Percentiles rank a stretch among this genome's conserved stretches.
Evolutionary conservation across 2,329 filamentous ascomycete genomes (phyloP).

Genomic region (Aurifilum marmelostoma): DNA sequence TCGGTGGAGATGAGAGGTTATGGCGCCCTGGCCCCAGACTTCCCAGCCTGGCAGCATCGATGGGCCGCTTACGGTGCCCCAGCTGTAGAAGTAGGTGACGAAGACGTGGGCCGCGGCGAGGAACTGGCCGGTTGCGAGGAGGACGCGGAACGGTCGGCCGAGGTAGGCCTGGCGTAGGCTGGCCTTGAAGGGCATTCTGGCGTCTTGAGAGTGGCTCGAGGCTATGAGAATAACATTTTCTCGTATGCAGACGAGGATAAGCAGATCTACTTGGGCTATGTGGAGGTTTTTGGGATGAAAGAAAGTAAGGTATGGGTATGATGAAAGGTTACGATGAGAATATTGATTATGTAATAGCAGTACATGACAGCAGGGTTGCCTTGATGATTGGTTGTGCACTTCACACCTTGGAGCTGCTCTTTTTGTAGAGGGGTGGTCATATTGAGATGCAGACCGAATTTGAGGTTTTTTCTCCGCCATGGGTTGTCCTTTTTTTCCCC

Average conservation of each 20-base stretch:
- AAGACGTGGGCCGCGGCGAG: conserved; percentile 55
- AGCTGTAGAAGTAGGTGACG: conserved; percentile 63
- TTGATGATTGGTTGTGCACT: background rate
- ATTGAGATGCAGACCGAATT: background rate
- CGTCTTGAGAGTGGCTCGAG: conserved; percentile 28
- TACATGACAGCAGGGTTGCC: background rate
- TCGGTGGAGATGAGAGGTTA: conserved; percentile 70
- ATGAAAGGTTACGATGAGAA: background rate
- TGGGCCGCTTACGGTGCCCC: conserved; percentile 67
- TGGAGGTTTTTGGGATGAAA: background rate
- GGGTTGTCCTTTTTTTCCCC: background rate
- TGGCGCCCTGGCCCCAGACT: conserved; percentile 66
- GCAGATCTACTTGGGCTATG: background rate
- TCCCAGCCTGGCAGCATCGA: conserved; percentile 90
- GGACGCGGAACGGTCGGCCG: conserved; percentile 46
- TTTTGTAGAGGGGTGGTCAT: background rate
- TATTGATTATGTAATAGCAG: background rate
- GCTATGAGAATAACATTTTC: conserved; percentile 10
- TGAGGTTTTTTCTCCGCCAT: too few species aligned
- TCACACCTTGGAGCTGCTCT: background rate
- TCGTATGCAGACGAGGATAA: background rate
- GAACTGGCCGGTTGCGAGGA: conserved; percentile 51
- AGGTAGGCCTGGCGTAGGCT: conserved; percentile 36
- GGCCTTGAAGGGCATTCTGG: conserved; percentile 30
- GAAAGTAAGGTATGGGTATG: background rate